Conservation (phyloP, 2,329 filamentous ascomycete species). For the Talaromyces sp. region DNA sequence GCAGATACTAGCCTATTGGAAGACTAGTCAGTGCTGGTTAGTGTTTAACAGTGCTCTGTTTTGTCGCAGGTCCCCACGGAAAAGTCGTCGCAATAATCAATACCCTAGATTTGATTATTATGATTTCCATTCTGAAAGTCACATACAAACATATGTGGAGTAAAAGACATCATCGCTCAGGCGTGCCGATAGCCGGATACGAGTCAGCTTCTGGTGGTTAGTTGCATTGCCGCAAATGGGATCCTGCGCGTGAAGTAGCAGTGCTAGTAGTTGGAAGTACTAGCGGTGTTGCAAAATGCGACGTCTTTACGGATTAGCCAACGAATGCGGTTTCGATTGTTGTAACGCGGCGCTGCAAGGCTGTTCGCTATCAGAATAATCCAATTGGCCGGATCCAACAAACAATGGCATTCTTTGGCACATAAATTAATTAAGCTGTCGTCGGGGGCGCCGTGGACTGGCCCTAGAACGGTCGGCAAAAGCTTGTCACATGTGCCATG, state of each 20-base stretch:
- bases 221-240: no score
- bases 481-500: neutral
- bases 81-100: no score
- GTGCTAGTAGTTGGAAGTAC: neutral
- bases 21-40: no score
- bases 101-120: no score
- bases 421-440: neutral
- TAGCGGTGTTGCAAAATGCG: neutral
- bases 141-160: no score
- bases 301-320: neutral
- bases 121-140: no score
- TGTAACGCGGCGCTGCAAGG: neutral
- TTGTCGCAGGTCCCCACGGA: no score
- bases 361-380: neutral
- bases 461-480: neutral
- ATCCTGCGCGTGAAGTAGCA: neutral
- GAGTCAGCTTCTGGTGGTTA: neutral
- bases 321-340: no score
- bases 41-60: no score
- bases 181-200: neutral
- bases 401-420: neutral
- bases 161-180: no score
- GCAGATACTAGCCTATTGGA: no score
- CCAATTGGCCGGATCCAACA: neutral
- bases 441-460: neutral